Percentiles rank a stretch among this genome's conserved stretches.
Conservation (phyloP, 768 basidiomycete genomes). For the Boletus sp. region DNA sequence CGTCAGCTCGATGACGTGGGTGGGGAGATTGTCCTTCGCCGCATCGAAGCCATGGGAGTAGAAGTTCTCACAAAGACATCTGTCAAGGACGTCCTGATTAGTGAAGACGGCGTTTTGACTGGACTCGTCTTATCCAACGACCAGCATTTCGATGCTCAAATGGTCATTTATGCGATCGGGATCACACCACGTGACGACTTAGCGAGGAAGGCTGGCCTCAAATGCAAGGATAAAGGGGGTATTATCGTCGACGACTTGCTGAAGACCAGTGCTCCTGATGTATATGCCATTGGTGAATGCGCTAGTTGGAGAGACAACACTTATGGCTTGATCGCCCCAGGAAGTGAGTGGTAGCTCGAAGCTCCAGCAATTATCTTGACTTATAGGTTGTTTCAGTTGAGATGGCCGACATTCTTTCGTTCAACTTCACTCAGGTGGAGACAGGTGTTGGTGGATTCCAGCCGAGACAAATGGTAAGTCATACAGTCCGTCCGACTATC, state of each 20-base stretch:
- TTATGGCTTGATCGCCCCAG: constrained; percentile 78
- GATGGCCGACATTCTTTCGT: constrained; percentile 74
- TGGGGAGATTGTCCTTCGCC: constrained; percentile 58
- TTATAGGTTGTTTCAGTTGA: constrained; percentile 37
- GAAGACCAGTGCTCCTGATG: constrained; percentile 53
- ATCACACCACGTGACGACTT: constrained; percentile 72
- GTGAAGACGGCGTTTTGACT: constrained; percentile 38
- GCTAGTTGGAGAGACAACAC: constrained; percentile 64
- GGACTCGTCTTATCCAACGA: constrained; percentile 54
- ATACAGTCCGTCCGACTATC: not conserved
- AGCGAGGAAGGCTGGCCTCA: constrained; percentile 51
- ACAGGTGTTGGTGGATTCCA: constrained; percentile 41
- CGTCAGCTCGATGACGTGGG: constrained; percentile 58
- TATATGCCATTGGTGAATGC: constrained; percentile 78
- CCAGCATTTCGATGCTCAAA: constrained; percentile 42
- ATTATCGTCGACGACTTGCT: constrained; percentile 58
- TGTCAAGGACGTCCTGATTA: constrained; percentile 38
- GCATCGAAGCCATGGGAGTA: constrained; percentile 61
- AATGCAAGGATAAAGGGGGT: constrained; percentile 49
- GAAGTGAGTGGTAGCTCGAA: constrained; percentile 34
- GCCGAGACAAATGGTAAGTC: constrained; percentile 43
- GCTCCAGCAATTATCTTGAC: too few relatives aligned
- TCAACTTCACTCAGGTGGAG: constrained; percentile 62
- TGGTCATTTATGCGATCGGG: constrained; percentile 69
- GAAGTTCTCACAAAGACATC: constrained; percentile 46